These are phyloP conservation scores for Esteya vermicola DNA, from an alignment of 2,329 filamentous ascomycete genomes.

Conservation along the genomic window DNA sequence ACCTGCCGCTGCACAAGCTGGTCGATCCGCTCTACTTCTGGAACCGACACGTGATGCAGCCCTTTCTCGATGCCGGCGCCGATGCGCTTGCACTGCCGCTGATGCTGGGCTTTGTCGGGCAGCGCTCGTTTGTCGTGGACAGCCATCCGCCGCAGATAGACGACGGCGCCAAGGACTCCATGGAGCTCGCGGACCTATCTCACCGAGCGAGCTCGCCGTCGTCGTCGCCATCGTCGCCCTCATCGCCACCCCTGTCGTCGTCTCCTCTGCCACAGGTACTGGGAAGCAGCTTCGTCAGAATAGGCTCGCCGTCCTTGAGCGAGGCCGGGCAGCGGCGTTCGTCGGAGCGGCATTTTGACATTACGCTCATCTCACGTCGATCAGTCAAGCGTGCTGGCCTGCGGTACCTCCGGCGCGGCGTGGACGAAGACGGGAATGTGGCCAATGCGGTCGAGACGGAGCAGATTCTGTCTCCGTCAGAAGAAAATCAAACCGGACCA, in stretches of 20 bases:
- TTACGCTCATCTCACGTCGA: slow-evolving; percentile 86
- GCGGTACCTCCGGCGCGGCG: slow-evolving; percentile 76
- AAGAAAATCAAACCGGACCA: too few species aligned
- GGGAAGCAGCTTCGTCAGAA: too few species aligned
- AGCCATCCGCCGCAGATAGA: slow-evolving; percentile 41
- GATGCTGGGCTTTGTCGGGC: slow-evolving; percentile 90
- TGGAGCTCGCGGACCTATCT: slow-evolving; percentile 22
- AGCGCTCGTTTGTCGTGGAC: slow-evolving; percentile 65
- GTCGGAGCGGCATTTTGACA: slow-evolving; percentile 47
- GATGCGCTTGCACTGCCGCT: slow-evolving; percentile 63
- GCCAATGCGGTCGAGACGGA: slow-evolving; percentile 94
- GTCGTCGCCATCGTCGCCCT: slow-evolving; percentile 1
- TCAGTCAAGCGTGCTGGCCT: slow-evolving; percentile 77
- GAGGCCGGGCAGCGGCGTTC: slow-evolving; percentile 20
- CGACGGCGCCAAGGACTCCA: slow-evolving; percentile 25
- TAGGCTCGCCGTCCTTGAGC: slow-evolving; percentile 4
- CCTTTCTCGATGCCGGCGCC: slow-evolving; percentile 62
- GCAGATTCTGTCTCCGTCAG: slow-evolving; percentile 61
- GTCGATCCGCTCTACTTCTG: slow-evolving; percentile 80
- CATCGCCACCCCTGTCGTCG: neutral
- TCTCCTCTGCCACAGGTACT: neutral
- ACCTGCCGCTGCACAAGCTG: slow-evolving; percentile 51
- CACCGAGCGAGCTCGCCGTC: slow-evolving; percentile 7
- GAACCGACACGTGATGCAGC: slow-evolving; percentile 63
- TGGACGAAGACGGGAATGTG: slow-evolving; percentile 77